Conservation (phyloP, 1,284 basidiomycete species). For the Entoloma clypeatum region DNA sequence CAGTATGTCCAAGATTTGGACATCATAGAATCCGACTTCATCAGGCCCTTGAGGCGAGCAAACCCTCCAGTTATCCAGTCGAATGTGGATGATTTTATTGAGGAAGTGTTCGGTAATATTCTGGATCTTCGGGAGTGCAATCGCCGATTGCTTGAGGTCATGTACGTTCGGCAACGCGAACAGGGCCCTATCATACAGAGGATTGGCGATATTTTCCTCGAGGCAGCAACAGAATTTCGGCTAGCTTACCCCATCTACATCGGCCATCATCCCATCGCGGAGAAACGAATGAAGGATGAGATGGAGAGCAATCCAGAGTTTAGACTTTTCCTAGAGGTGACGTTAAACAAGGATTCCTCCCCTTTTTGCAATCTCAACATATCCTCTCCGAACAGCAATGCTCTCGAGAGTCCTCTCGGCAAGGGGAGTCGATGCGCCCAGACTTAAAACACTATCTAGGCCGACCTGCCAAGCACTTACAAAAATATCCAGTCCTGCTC, state of each 20-base stretch:
- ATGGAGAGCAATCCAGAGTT: constrained; percentile 80
- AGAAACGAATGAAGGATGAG: constrained; percentile 84
- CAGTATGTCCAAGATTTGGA: constrained; percentile 90
- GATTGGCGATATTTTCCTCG: constrained; percentile 90
- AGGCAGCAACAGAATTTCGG: constrained; percentile 86
- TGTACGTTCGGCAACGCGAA: constrained; percentile 87
- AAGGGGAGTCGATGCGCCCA: constrained; percentile 66
- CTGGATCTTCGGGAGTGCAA: constrained; percentile 82
- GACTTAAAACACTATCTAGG: constrained; percentile 87
- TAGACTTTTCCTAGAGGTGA: constrained; percentile 83
- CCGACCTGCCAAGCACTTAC: constrained; percentile 83
- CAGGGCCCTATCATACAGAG: constrained; percentile 79
- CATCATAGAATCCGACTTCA: constrained; percentile 81
- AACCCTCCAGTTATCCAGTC: constrained; percentile 72
- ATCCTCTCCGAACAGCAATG: constrained; percentile 39
- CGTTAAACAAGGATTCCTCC: too few species aligned
- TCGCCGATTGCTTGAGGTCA: constrained; percentile 74
- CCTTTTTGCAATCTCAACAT: neutral
- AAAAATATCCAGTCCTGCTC: constrained; percentile 85
- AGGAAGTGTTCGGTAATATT: constrained; percentile 86
- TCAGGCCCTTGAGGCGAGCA: constrained; percentile 68
- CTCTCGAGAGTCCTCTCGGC: constrained; percentile 49
- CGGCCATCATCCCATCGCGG: constrained; percentile 81
- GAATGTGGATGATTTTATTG: constrained; percentile 74
- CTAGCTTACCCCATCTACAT: constrained; percentile 85